Conservation (phyloP, 768 basidiomycete species). For the Amanita rubescens region DNA sequence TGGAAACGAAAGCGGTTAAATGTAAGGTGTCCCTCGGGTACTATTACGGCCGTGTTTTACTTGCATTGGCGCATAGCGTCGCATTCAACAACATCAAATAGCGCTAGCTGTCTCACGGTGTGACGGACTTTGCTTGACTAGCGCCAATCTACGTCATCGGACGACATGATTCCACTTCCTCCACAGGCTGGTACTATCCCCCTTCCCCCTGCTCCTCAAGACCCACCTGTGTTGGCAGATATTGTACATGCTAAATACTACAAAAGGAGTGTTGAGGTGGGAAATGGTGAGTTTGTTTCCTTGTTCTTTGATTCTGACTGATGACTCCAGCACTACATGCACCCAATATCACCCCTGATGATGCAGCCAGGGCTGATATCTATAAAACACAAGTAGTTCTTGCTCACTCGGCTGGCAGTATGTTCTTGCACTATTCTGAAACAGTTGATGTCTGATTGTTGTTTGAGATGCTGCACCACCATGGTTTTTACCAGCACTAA, state of each 20-base stretch:
- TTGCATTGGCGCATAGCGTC: too few species aligned
- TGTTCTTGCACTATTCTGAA: neutral
- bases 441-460: neutral
- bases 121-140: neutral
- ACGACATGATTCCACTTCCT: too few species aligned
- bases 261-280: neutral
- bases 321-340: too few species aligned
- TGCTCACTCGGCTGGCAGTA: neutral
- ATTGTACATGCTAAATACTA: neutral
- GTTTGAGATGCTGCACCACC: too few species aligned
- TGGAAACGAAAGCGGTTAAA: slow-evolving; percentile 21
- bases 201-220: too few species aligned
- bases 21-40: too few species aligned
- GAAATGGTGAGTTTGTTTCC: neutral
- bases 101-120: too few species aligned
- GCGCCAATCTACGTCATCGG: neutral
- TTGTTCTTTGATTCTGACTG: too few species aligned
- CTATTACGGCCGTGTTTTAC: too few species aligned
- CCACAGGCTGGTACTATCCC: too few species aligned
- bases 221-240: neutral
- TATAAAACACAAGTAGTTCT: neutral
- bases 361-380: neutral
- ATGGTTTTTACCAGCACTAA: too few species aligned
- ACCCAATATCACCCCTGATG: neutral
- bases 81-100: too few species aligned